phyloP scores from a whole-genome alignment of 202 grass and related monocot species.

The Eragrostis tef region DNA sequence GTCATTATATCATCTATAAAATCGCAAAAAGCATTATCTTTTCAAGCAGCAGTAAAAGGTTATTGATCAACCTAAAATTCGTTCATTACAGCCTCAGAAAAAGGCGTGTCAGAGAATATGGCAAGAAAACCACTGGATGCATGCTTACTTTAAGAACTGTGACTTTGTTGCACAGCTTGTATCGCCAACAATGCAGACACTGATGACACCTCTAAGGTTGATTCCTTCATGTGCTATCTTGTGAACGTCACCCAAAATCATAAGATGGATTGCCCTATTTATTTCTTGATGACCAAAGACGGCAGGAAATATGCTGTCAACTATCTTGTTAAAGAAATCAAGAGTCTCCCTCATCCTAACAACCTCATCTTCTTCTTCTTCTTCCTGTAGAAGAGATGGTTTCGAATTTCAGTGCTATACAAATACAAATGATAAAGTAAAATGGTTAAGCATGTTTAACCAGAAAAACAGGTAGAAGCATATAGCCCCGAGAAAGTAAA shows the following conservation, averaged over 20 bases:
- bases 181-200: slow-evolving; percentile 98
- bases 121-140: slow-evolving; percentile 40
- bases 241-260: slow-evolving; percentile 98
- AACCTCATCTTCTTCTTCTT: slow-evolving; percentile 96
- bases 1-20: slow-evolving; percentile 5
- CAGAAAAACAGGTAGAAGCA: neutral
- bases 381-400: slow-evolving; percentile 61
- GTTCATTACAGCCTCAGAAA: neutral
- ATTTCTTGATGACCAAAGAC: slow-evolving; percentile 99
- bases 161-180: slow-evolving; percentile 99
- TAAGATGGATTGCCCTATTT: slow-evolving; percentile 88
- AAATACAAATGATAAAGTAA: neutral
- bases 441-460: neutral
- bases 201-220: slow-evolving; percentile 97
- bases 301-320: slow-evolving; percentile 95
- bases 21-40: neutral
- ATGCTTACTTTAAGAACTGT: slow-evolving; percentile 93
- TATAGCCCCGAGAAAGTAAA: neutral
- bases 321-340: slow-evolving; percentile 98
- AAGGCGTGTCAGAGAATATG: slow-evolving; percentile 9
- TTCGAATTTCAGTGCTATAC: slow-evolving; percentile 13
- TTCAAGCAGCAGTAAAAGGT: slow-evolving; percentile 7
- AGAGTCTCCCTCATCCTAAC: slow-evolving; percentile 87
- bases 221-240: slow-evolving; percentile 99
- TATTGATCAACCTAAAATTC: slow-evolving; percentile 6